Base-by-base conservation (phyloP, 306 rosid genomes). In the Sindora glabra region DNA sequence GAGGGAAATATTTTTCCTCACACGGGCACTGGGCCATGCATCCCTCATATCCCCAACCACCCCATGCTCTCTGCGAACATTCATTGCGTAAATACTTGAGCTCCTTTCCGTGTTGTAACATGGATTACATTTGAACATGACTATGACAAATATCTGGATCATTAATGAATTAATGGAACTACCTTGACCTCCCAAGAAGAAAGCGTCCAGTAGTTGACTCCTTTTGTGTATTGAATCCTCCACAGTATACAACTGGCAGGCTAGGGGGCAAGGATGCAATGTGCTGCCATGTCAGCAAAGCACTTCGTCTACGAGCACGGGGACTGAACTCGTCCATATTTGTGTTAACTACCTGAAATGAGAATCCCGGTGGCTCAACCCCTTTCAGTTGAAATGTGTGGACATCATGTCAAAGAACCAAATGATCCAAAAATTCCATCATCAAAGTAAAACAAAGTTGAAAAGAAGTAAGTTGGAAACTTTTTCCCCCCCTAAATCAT, bases 211-310 rank as follows among this genome's bases (percentile, higher is more conserved):
- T 82, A 48, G 99, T 89, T 69, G 99, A 94, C 84, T 94, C 99
- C 73, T 94, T 94, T 59, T 82, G 89, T 24, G 97, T 79, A 82
- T 94, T 94, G 80, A 94, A 94, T 48, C 95, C 99, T 69, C 99
- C 99, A 40, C 97, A 86, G 64, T 94, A 94, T 55, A 94, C 75
- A 65, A 94, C 99, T 3, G 99, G 91, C 65, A 94, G 75, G 85
- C 67, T 82, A 59, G 99, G 99, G 48, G 99, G 99, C 58, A 89
- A 73, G 41, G 99, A 94, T 69, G 99, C 99, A 41, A 94, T 89
- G 77, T 94, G 99, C 81, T 94, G 99, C 99, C 99, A 94, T 19
- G 97, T 94, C 48, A 94, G 99, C 66, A 94, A 74, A 64, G 99
- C 97, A 79, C 99, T 89, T 39, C 97, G 85, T 54, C 99, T 73